phyloP scores from a whole-genome alignment of 1,284 basidiomycete species.

The Boletellus deceptivus region DNA sequence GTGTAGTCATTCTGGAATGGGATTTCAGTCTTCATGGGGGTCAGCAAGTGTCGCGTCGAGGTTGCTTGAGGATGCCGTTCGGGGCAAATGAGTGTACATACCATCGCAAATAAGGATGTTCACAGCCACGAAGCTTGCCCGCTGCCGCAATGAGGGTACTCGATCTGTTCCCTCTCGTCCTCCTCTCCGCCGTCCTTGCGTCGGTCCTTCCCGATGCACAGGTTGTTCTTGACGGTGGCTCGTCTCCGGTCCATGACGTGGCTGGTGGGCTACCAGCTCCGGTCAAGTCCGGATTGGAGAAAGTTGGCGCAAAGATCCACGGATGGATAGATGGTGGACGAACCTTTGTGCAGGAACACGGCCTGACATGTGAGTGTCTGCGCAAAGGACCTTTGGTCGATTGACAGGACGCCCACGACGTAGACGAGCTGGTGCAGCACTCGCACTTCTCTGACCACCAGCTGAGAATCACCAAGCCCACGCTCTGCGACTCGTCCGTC shows the following conservation, averaged over 20 bases:
- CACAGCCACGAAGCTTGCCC: background rate
- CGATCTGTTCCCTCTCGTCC: conserved; percentile 25
- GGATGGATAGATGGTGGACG: conserved; percentile 55
- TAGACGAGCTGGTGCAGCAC: conserved; percentile 76
- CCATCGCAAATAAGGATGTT: conserved; percentile 5
- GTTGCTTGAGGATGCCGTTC: background rate
- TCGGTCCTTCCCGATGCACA: conserved; percentile 33
- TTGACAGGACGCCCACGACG: conserved; percentile 3
- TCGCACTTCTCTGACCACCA: conserved; percentile 68
- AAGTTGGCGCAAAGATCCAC: conserved; percentile 43
- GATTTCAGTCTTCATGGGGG: conserved; percentile 9
- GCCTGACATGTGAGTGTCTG: conserved; percentile 51
- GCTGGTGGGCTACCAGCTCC: conserved; percentile 31
- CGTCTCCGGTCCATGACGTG: conserved; percentile 26
- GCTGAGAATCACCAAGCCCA: conserved; percentile 70
- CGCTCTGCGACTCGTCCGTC: conserved; percentile 79
- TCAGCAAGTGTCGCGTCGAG: conserved; percentile 1
- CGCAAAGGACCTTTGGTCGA: background rate
- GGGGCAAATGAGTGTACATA: conserved; percentile 1
- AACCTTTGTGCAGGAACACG: conserved; percentile 65
- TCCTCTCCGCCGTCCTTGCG: conserved; percentile 26
- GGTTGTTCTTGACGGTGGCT: conserved; percentile 35
- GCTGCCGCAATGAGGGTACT: conserved; percentile 27
- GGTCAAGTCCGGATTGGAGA: conserved; percentile 44
- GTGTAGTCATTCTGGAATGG: conserved; percentile 5